These are phyloP conservation scores for Neofusicoccum ribis DNA, from an alignment of 2,329 filamentous ascomycete genomes.

Conservation along the genomic window DNA sequence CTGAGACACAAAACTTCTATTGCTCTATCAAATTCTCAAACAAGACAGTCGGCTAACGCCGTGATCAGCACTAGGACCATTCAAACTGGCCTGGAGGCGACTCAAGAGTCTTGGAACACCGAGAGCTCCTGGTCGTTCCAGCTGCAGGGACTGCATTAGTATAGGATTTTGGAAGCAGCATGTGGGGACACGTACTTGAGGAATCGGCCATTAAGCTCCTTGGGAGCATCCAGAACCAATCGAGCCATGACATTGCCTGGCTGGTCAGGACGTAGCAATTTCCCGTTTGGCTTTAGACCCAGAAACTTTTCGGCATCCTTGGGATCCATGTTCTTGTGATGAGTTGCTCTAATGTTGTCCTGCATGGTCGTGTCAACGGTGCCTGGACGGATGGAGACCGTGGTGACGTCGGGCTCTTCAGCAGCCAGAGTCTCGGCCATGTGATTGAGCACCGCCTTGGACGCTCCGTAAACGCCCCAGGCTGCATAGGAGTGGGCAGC, in stretches of 20 bases:
- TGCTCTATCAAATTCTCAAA: neutral
- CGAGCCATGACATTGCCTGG: slow-evolving; percentile 84
- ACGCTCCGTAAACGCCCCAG: slow-evolving; percentile 78
- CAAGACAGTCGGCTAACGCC: neutral
- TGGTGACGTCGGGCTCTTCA: slow-evolving; percentile 76
- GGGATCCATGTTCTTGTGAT: slow-evolving; percentile 61
- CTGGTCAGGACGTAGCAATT: slow-evolving; percentile 76
- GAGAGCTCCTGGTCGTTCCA: slow-evolving; percentile 22
- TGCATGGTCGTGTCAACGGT: slow-evolving; percentile 92
- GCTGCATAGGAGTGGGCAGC: slow-evolving; percentile 61
- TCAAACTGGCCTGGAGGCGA: neutral
- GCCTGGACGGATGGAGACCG: slow-evolving; percentile 73
- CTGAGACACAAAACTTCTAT: slow-evolving; percentile 19
- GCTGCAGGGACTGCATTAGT: slow-evolving; percentile 12
- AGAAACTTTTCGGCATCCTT: slow-evolving; percentile 66
- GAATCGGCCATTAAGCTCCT: slow-evolving; percentile 73
- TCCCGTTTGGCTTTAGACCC: slow-evolving; percentile 67
- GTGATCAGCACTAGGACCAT: neutral
- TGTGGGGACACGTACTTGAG: slow-evolving; percentile 56
- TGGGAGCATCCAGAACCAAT: slow-evolving; percentile 65
- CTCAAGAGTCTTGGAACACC: slow-evolving; percentile 19
- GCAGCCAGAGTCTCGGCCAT: slow-evolving; percentile 69
- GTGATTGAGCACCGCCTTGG: slow-evolving; percentile 83
- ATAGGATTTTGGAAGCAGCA: neutral
- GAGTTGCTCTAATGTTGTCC: slow-evolving; percentile 71